A percentile compares a stretch with the other conserved stretches of the same genome.
Conservation (phyloP, 768 basidiomycete genomes). For the Serendipita sp. region DNA sequence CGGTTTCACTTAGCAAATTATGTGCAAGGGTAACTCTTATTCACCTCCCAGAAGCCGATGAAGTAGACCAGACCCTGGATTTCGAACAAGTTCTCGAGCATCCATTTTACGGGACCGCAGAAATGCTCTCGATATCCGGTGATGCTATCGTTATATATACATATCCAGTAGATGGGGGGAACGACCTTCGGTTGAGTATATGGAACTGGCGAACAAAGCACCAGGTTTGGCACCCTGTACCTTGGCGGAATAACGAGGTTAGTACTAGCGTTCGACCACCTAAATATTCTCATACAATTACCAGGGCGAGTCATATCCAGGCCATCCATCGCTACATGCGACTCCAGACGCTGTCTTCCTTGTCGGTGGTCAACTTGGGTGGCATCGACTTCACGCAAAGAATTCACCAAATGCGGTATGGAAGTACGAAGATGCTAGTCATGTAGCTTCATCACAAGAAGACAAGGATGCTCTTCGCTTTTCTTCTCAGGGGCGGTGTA, state of each 20-base stretch:
- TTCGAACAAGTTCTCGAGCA: background rate
- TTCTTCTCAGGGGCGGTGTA: conserved; percentile 3
- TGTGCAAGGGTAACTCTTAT: background rate
- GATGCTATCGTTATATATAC: background rate
- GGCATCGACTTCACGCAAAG: background rate
- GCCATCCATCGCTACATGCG: background rate
- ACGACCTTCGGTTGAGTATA: background rate
- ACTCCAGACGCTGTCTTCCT: background rate
- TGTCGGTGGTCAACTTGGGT: background rate
- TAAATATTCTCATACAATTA: no score
- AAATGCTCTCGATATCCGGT: conserved; percentile 1
- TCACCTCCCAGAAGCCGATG: background rate
- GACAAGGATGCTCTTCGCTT: background rate
- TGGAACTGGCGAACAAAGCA: background rate
- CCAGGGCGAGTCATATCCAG: background rate
- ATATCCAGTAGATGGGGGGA: background rate
- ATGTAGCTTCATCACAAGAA: background rate
- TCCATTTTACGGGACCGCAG: background rate
- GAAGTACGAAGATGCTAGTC: background rate
- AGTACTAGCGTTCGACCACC: no score
- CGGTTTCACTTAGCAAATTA: background rate
- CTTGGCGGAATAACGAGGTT: background rate
- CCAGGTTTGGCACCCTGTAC: background rate
- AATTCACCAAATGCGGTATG: background rate
- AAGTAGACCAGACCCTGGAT: background rate